A percentile compares a stretch with the other conserved stretches of the same genome.
Evolutionary conservation across 345 rosid species (phyloP).

Genomic region (Cardiospermum halicacabum): DNA sequence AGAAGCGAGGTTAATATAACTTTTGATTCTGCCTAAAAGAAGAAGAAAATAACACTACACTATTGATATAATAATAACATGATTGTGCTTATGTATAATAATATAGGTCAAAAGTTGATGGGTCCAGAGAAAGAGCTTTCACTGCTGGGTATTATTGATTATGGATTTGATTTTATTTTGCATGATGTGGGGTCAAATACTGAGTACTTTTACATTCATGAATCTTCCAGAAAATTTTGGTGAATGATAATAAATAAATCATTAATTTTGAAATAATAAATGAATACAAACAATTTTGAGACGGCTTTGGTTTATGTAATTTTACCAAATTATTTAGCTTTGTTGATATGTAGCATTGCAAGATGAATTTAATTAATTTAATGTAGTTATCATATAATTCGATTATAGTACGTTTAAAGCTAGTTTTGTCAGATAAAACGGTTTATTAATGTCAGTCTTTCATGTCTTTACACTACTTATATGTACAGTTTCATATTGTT

Average conservation of each 20-base stretch:
- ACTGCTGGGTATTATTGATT: not conserved
- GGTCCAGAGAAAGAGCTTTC: not conserved
- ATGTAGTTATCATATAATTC: no score
- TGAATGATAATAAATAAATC: not conserved
- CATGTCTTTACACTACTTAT: no score
- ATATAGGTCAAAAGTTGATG: constrained; percentile 8
- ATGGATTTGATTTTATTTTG: not conserved
- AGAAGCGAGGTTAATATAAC: not conserved
- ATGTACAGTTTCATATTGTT: no score
- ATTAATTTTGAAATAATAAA: not conserved
- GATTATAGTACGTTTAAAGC: no score
- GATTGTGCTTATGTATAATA: not conserved
- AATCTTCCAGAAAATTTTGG: not conserved
- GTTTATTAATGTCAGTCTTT: no score
- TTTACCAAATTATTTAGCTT: no score
- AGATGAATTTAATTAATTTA: no score
- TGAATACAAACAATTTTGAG: not conserved
- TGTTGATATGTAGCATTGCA: no score
- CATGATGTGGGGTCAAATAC: not conserved
- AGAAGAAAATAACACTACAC: not conserved
- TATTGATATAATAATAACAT: not conserved
- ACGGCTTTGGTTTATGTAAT: not conserved
- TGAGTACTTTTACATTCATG: not conserved
- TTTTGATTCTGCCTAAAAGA: not conserved
- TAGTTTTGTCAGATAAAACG: no score